A percentile compares a stretch with the other conserved stretches of the same genome.
phyloP scores from a whole-genome alignment of 1,284 basidiomycete genomes.

The Leccinum variabile region DNA sequence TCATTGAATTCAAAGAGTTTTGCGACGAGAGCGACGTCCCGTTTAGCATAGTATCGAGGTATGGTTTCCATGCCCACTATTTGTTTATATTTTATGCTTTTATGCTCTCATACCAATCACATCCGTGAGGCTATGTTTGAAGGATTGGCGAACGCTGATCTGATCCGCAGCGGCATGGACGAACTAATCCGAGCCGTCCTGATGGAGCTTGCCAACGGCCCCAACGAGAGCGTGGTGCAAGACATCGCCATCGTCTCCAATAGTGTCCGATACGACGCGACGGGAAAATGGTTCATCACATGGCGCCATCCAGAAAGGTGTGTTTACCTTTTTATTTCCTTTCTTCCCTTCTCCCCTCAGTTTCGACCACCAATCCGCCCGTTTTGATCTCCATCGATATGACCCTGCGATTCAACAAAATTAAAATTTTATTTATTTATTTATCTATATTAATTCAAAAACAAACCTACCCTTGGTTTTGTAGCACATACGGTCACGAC shows the following conservation, averaged over 20 bases:
- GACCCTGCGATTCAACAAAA: not conserved
- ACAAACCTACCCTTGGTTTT: not conserved
- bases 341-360: not conserved
- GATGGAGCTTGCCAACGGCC: slow-evolving; percentile 66
- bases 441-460: not conserved
- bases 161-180: slow-evolving; percentile 75
- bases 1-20: slow-evolving; percentile 83
- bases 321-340: not conserved
- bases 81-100: not conserved
- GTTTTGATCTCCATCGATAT: not conserved
- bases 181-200: slow-evolving; percentile 89
- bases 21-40: slow-evolving; percentile 78
- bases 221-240: slow-evolving; percentile 59
- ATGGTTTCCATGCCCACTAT: slow-evolving; percentile 17
- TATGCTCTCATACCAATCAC: slow-evolving; percentile 7
- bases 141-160: not conserved
- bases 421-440: not conserved
- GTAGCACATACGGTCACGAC: slow-evolving; percentile 76
- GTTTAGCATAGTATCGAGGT: slow-evolving; percentile 91
- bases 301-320: slow-evolving; percentile 87
- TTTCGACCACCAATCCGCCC: not conserved
- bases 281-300: slow-evolving; percentile 72
- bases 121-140: slow-evolving; percentile 6
- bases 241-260: slow-evolving; percentile 91
- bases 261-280: slow-evolving; percentile 73